Base-by-base conservation (phyloP, 495 filamentous ascomycete species). In the Terfezia claveryi region DNA sequence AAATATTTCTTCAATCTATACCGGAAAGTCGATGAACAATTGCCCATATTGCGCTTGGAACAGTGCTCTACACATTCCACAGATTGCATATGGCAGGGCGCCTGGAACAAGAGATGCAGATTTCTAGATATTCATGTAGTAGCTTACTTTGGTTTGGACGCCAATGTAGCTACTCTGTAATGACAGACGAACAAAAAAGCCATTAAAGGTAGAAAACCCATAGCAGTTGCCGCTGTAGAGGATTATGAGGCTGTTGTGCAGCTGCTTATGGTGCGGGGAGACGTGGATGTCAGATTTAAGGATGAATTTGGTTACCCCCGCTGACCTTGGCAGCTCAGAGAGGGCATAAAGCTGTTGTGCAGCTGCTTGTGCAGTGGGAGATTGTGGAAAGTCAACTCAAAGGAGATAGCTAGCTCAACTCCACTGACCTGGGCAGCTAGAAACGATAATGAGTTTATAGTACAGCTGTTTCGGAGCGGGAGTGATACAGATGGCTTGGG, bases 231-330 rank as follows among this genome's bases (percentile, higher is more conserved):
- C 12, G 59, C 65, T 12, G 46, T 55, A 14, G 54, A 56, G n/a
- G 65, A 64, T 10, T 56, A 65, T 49, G 46, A 61, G 17, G 55
- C 49, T 10, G 59, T 65, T 0, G 64, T 66, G 36, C 37, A 54
- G 49, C 50, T 66, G 2, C 46, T 70, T 4, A 38, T 68, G 23
- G 54, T 23, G 11, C 57, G 58, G 10, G 53, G 46, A 1, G 59
- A 55, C 16, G 58, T 64, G 10, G 37, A 56, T 8, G 38, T 53
- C 10, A 50, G 64, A 23, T 57, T 44, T 23, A 58, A 52, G 37
- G 57, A 71, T 20, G 59, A 23, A 6, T 5, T 2, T 46, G 55
- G 58, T 20, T 59, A 57, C 36, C 66, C 14, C 65, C 70, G 20
- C 61, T 75, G 41, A 7, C 41, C 2, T 7, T 2, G 2, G 41